phyloP scores from a whole-genome alignment of 2,329 filamentous ascomycete genomes.

The Aotearoamyces nothofagi region DNA sequence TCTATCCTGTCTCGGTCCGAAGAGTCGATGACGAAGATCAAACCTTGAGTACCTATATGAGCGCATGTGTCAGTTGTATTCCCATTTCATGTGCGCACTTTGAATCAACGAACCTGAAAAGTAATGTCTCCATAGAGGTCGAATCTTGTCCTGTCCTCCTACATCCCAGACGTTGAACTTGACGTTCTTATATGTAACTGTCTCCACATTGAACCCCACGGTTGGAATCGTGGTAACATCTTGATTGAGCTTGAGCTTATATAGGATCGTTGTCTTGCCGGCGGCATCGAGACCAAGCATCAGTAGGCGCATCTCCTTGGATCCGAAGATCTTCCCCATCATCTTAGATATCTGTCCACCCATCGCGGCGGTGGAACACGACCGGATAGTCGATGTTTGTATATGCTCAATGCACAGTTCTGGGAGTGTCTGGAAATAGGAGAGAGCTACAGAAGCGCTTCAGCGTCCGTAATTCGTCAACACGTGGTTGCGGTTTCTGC shows the following conservation, averaged over 20 bases:
- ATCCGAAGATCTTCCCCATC: conserved; percentile 97
- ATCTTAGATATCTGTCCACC: conserved; percentile 88
- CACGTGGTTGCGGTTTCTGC: too few species aligned
- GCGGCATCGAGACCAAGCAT: conserved; percentile 97
- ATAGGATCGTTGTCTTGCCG: conserved; percentile 97
- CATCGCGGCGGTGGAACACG: conserved; percentile 53
- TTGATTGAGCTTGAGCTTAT: conserved; percentile 97
- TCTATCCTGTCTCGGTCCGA: conserved; percentile 84
- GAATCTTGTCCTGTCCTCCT: conserved; percentile 96
- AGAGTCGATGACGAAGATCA: conserved; percentile 98
- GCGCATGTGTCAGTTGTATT: conserved; percentile 1
- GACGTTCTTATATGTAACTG: conserved; percentile 97
- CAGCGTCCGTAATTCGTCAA: too few species aligned
- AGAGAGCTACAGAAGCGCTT: too few species aligned
- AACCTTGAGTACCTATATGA: conserved; percentile 69
- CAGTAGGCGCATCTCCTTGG: conserved; percentile 95
- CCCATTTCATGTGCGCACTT: neutral
- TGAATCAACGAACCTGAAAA: conserved; percentile 63
- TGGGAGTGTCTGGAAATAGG: too few species aligned
- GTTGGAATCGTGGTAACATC: conserved; percentile 97
- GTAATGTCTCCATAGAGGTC: conserved; percentile 94
- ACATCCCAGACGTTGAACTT: conserved; percentile 99
- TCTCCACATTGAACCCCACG: conserved; percentile 98
- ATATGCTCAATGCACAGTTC: too few species aligned
- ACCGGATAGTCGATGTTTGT: too few species aligned